Percentiles rank a stretch among this genome's conserved stretches.
Evolutionary conservation across 2,329 filamentous ascomycete species (phyloP).

Genomic region (Fusarium sambucinum): DNA sequence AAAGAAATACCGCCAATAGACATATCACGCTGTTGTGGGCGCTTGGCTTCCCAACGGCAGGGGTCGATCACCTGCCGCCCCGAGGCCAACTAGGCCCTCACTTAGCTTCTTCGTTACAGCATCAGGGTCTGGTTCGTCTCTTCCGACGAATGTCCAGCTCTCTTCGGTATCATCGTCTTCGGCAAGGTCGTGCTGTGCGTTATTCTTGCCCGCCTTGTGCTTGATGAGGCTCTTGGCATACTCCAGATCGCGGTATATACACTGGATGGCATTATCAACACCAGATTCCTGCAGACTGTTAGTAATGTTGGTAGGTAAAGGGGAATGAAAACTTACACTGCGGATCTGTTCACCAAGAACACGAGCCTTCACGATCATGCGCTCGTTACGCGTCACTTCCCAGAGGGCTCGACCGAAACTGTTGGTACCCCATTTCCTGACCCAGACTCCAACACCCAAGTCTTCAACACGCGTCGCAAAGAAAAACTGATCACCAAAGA

Average conservation of each 20-base stretch:
- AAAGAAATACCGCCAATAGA: background rate
- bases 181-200: slow-evolving; percentile 54
- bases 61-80: slow-evolving; percentile 39
- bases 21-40: slow-evolving; percentile 25
- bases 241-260: slow-evolving; percentile 93
- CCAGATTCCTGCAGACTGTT: slow-evolving; percentile 78
- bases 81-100: slow-evolving; percentile 49
- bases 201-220: slow-evolving; percentile 69
- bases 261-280: slow-evolving; percentile 89
- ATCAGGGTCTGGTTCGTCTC: slow-evolving; percentile 61
- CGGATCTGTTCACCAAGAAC: slow-evolving; percentile 88
- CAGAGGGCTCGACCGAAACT: slow-evolving; percentile 88
- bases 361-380: slow-evolving; percentile 90
- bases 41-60: slow-evolving; percentile 45
- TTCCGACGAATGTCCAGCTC: slow-evolving; percentile 90
- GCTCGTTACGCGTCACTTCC: slow-evolving; percentile 89
- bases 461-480: slow-evolving; percentile 92
- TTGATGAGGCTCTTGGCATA: slow-evolving; percentile 89
- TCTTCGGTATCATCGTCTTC: slow-evolving; percentile 75
- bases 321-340: slow-evolving; percentile 67
- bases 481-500: slow-evolving; percentile 98
- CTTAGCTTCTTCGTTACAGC: slow-evolving; percentile 57
- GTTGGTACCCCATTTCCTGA: slow-evolving; percentile 90
- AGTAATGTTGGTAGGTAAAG: slow-evolving; percentile 20
- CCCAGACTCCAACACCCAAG: slow-evolving; percentile 87